These are phyloP conservation scores for Chrysoporthe puriensis DNA, from an alignment of 2,329 filamentous ascomycete genomes.

Conservation along the genomic window DNA sequence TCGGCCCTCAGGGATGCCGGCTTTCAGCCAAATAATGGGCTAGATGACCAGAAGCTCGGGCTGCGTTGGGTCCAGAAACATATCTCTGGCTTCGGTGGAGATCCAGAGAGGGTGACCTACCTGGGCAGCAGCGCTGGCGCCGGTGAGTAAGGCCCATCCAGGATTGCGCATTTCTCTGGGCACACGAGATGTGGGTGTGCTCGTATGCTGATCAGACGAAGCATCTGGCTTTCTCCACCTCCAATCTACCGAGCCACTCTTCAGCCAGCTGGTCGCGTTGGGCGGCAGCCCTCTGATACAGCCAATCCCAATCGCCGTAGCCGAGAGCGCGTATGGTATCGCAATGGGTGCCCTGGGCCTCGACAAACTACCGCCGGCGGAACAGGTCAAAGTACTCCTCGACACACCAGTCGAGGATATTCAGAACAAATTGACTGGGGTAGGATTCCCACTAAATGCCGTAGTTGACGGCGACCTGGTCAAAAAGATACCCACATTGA, in stretches of 20 bases:
- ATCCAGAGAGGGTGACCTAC: slow-evolving; percentile 38
- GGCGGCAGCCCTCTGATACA: slow-evolving; percentile 25
- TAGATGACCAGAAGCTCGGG: slow-evolving; percentile 43
- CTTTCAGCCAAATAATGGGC: slow-evolving; percentile 48
- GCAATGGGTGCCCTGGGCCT: slow-evolving; percentile 57
- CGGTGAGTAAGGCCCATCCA: slow-evolving; percentile 36
- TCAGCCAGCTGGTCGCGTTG: slow-evolving; percentile 20
- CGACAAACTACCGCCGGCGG: slow-evolving; percentile 55
- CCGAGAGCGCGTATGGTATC: slow-evolving; percentile 20
- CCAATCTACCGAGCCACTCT: slow-evolving; percentile 24
- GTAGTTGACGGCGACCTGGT: slow-evolving; percentile 28
- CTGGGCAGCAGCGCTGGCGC: slow-evolving; percentile 54
- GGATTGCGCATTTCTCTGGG: too few relatives aligned
- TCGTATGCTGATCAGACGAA: not conserved
- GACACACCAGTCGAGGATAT: slow-evolving; percentile 23
- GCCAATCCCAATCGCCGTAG: slow-evolving; percentile 11
- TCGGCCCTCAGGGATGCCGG: slow-evolving; percentile 49
- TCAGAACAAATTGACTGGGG: slow-evolving; percentile 14
- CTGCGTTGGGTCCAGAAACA: slow-evolving; percentile 40
- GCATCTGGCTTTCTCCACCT: slow-evolving; percentile 26
- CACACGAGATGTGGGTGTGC: not conserved
- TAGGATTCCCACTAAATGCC: slow-evolving; percentile 21
- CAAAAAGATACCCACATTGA: slow-evolving; percentile 16
- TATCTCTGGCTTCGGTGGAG: slow-evolving; percentile 41
- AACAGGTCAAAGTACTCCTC: slow-evolving; percentile 37